Evolutionary conservation across 2,329 filamentous ascomycete species (phyloP).

Genomic region (Trichoderma sp.): DNA sequence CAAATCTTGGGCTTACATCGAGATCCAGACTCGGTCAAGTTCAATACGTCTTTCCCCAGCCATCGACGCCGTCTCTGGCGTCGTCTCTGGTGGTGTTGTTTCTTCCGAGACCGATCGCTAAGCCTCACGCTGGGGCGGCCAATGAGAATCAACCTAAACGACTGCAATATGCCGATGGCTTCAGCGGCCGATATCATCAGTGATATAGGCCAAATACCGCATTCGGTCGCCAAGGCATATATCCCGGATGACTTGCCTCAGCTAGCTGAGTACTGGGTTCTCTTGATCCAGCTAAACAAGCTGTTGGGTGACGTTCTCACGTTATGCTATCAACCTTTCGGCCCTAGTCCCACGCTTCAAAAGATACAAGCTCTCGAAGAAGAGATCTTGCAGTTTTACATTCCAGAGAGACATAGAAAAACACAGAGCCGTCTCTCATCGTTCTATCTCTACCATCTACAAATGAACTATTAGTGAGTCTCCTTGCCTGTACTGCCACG

Average conservation of each 20-base stretch:
- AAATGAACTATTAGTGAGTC: neutral
- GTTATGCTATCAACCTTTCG: slow-evolving; percentile 4
- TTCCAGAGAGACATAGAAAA: neutral
- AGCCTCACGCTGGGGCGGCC: slow-evolving; percentile 3
- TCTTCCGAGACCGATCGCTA: slow-evolving; percentile 12
- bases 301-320: neutral
- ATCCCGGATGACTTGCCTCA: slow-evolving; percentile 8
- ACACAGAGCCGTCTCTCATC: neutral
- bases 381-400: neutral
- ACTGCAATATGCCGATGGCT: slow-evolving; percentile 12
- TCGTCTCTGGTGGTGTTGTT: slow-evolving; percentile 19
- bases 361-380: slow-evolving; percentile 1
- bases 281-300: neutral
- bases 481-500: no score
- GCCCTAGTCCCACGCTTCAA: neutral
- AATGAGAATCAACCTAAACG: neutral
- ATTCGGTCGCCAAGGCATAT: neutral
- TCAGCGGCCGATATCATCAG: neutral
- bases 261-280: slow-evolving; percentile 8
- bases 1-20: slow-evolving; percentile 15
- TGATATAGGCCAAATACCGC: neutral
- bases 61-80: slow-evolving; percentile 9
- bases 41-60: neutral
- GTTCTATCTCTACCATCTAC: slow-evolving; percentile 6
- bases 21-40: slow-evolving; percentile 5